A percentile compares a stretch with the other conserved stretches of the same genome.
phyloP scores from a whole-genome alignment of 306 rosid species.

The Psophocarpus tetragonolobus region DNA sequence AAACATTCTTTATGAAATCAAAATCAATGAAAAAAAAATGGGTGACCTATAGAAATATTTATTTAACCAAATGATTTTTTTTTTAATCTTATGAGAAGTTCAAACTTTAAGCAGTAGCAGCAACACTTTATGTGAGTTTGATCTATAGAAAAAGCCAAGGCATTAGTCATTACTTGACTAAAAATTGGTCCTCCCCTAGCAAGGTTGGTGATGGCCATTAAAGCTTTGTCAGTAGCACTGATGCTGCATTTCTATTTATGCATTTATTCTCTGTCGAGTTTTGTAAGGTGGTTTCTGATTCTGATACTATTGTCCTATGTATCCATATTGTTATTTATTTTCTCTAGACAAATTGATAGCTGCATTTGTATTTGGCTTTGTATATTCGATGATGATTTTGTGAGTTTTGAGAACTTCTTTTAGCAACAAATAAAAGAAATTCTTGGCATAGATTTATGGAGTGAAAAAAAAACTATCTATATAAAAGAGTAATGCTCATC shows the following conservation, averaged over 20 bases:
- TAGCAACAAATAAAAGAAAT: neutral
- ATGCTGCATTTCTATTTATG: neutral
- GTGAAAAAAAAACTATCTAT: neutral
- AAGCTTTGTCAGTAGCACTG: neutral
- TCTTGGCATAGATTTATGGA: neutral
- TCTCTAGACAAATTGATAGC: neutral
- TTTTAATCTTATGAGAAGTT: neutral
- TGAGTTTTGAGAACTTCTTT: neutral
- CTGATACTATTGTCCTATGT: neutral
- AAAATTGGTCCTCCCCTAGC: constrained; percentile 33
- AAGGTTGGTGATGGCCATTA: neutral
- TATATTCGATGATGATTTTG: neutral
- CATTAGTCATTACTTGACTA: constrained; percentile 40
- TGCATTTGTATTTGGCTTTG: neutral
- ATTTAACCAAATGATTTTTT: neutral
- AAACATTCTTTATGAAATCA: too few species aligned
- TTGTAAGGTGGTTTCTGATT: neutral
- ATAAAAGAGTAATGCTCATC: too few species aligned
- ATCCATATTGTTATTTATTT: neutral
- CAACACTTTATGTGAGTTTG: neutral
- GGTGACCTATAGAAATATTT: too few species aligned
- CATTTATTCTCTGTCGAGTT: neutral
- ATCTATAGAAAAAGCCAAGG: constrained; percentile 46
- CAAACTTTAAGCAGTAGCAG: neutral
- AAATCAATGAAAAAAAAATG: too few species aligned